Conservation (phyloP, 805 yeast species). For the Myxozyma udenii region DNA sequence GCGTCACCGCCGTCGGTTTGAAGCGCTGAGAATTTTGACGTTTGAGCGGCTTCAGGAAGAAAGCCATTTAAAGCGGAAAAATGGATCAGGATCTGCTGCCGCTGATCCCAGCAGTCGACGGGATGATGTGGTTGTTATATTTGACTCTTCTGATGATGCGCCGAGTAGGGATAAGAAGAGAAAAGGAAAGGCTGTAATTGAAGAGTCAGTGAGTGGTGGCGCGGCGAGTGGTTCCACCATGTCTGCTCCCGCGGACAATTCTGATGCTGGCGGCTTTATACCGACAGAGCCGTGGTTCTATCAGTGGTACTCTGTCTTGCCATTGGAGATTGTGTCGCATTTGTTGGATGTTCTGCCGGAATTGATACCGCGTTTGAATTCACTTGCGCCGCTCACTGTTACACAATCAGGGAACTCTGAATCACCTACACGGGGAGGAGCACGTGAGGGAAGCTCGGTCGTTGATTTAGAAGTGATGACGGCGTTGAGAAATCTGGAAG, state of each 20-base stretch:
- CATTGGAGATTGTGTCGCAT: constrained; percentile 6
- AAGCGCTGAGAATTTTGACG: constrained; percentile 17
- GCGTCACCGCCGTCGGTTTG: constrained; percentile 30
- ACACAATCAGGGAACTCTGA: neutral
- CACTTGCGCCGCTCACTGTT: neutral
- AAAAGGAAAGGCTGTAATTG: constrained; percentile 19
- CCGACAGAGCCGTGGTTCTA: constrained; percentile 51
- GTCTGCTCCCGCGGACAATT: neutral
- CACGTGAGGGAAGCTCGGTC: neutral
- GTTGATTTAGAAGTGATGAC: constrained; percentile 13
- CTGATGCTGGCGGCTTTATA: constrained; percentile 39
- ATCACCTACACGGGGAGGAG: neutral
- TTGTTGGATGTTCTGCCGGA: constrained; percentile 16
- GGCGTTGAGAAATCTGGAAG: constrained; percentile 25
- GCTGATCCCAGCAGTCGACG: constrained; percentile 6
- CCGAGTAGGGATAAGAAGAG: constrained; percentile 7
- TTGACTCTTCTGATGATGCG: constrained; percentile 10
- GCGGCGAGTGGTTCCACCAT: neutral
- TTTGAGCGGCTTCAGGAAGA: constrained; percentile 25
- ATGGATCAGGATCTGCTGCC: neutral
- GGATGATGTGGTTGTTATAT: constrained; percentile 17
- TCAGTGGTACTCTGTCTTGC: constrained; percentile 14
- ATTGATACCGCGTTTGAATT: constrained; percentile 13
- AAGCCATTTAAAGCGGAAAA: constrained; percentile 10
- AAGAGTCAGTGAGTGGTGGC: neutral